Evolutionary conservation across 257 asterid genomes (phyloP), one percentile per base, ranked within the genome.

Genomic region (Schizonepeta tenuifolia): DNA sequence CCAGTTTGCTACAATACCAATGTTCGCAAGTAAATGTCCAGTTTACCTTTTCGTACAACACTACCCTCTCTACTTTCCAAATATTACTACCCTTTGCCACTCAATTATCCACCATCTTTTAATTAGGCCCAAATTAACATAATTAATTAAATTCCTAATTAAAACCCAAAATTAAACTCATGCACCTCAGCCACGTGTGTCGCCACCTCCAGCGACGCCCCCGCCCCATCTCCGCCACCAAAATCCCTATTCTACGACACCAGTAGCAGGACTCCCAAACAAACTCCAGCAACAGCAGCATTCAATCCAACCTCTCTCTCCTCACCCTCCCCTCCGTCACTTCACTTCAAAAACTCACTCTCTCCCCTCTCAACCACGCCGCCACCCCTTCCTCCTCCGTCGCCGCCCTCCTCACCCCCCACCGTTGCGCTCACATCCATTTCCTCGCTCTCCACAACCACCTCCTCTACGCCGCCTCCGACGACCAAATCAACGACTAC

Each of bases 281-380:
- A 13, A 40, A 43, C 55, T 81, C 91, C 59, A 70, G 47, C 54
- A 71, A 6, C 71, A 79, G 72, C 70, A 84, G 93, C 78, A 84
- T 92, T 12, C 87, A 86, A 44, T 79, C 79, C 89, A 85, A 86
- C 21, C 85, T 85, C 77, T 92, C 98, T 3, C 86, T 90, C 65
- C 22, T 83, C 68, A 90, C 98, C 17, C 89, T 85, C 62, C 96
- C 96, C 36, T 92, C 98, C 12, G 77, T 91, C 46, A 96, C 95
- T 6, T 92, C 95, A n/a, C 94, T 92, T 65, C 95, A 91, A 44
- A 87, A 80, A 31, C 87, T 66, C 70, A 12, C 59, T 1, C 73
- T 61, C 74, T 73, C 80, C 18, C 81, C 81, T 0, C 61, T 11
- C 40, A 85, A 71, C 66, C 43, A 81, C 68, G 77, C 93, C 18